Conservation (phyloP, 805 yeast species). For the Maudiozyma saulgeensis region DNA sequence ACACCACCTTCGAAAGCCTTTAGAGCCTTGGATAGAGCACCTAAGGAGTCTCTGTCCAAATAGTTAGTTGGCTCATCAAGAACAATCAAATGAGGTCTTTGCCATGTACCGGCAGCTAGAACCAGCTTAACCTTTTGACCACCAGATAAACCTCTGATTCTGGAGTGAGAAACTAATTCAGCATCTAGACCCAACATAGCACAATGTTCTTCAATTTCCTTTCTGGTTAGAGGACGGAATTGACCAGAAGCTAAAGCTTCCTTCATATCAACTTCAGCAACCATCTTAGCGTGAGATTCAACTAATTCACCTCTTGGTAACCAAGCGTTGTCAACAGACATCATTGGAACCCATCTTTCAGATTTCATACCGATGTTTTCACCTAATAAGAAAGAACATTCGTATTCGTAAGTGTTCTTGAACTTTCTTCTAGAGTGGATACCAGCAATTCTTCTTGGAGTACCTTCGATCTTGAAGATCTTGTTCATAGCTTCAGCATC, state of each 20-base stretch:
- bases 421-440: slow-evolving; percentile 97
- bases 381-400: slow-evolving; percentile 94
- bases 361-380: slow-evolving; percentile 98
- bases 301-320: slow-evolving; percentile 97
- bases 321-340: slow-evolving; percentile 99
- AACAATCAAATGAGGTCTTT: slow-evolving; percentile 98
- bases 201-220: slow-evolving; percentile 99
- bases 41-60: slow-evolving; percentile 98
- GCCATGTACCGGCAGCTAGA: slow-evolving; percentile 99
- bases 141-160: slow-evolving; percentile 99
- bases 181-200: slow-evolving; percentile 97
- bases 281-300: slow-evolving; percentile 97
- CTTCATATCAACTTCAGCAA: slow-evolving; percentile 99
- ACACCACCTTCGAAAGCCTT: slow-evolving; percentile 99
- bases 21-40: slow-evolving; percentile 98
- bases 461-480: slow-evolving; percentile 97
- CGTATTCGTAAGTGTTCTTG: slow-evolving; percentile 99
- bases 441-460: slow-evolving; percentile 93
- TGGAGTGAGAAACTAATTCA: slow-evolving; percentile 98
- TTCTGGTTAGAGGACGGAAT: slow-evolving; percentile 99
- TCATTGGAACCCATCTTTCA: slow-evolving; percentile 99
- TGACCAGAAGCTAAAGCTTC: slow-evolving; percentile 99
- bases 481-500: slow-evolving; percentile 99
- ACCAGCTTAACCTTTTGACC: slow-evolving; percentile 99
- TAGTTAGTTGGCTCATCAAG: slow-evolving; percentile 99